Percentiles rank a stretch among this genome's conserved stretches.
phyloP scores from a whole-genome alignment of 345 rosid genomes.

The Populus tremula region DNA sequence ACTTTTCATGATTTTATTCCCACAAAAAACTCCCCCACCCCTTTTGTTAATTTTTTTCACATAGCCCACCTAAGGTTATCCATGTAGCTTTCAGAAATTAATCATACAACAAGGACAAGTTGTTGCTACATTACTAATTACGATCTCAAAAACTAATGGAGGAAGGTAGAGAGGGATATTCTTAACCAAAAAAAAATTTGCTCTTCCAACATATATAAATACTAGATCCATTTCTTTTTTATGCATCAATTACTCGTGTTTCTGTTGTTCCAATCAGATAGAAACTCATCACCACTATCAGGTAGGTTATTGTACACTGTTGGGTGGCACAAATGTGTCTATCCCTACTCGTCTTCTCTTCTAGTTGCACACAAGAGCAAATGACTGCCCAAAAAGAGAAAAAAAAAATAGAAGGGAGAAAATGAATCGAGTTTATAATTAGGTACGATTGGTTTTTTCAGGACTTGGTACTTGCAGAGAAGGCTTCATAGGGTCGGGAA shows the following conservation, averaged over 20 bases:
- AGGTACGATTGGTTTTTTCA: neutral
- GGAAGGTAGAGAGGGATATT: neutral
- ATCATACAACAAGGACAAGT: neutral
- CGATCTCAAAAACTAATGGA: neutral
- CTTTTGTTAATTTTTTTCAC: too few species aligned
- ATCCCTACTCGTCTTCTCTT: neutral
- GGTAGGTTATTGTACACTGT: slow-evolving; percentile 25
- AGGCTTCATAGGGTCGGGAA: neutral
- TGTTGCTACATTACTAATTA: neutral
- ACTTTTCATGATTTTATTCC: slow-evolving; percentile 7
- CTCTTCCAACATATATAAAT: neutral
- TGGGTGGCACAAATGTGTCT: neutral
- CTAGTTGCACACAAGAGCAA: slow-evolving; percentile 9
- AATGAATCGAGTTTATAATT: neutral
- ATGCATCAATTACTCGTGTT: slow-evolving; percentile 14
- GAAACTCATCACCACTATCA: slow-evolving; percentile 19
- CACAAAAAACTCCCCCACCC: too few species aligned
- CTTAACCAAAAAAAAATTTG: neutral
- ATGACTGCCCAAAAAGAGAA: neutral
- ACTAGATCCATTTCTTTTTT: neutral
- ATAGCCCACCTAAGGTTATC: slow-evolving; percentile 14
- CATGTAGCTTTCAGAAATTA: neutral
- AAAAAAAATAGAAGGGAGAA: neutral
- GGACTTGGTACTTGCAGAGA: neutral
- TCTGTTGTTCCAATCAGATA: slow-evolving; percentile 20